Evolutionary conservation across 306 rosid genomes (phyloP), one percentile per base, ranked within the genome.

Genomic region (Albizia julibrissin): DNA sequence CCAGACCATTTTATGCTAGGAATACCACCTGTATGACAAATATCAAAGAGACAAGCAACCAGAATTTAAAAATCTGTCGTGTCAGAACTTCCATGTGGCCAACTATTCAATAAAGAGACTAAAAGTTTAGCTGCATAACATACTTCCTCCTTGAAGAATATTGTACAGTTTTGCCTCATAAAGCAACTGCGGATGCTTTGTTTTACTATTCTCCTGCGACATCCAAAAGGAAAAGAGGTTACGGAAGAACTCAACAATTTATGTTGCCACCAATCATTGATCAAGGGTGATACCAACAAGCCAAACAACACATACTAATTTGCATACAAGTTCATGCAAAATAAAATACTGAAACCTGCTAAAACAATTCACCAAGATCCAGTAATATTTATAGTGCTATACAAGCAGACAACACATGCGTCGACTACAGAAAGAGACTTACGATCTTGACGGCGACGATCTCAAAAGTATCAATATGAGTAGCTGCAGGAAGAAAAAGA

Each of bases 131-230:
- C 22, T 69, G 77, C 16, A 76, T 34, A 74, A 14, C 4, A 74
- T 93, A 95, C 99, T 93, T 92, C 99, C 99, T 91, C 98, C 98
- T 83, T 91, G 98, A 76, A 95, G 98, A 59, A 88, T 92, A 75
- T 87, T 88, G 80, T 95, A 95, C 31, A 95, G 85, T 84, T 95
- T 95, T 31, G 99, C 99, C 87, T 95, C 99, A 24, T 92, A 95
- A 66, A 95, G 93, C 79, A 93, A 79, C 34, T 95, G 99, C 0
- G 99, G 97, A 85, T 95, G 99, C 89, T 95, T 95, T 31, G 99
- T 95, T 86, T 93, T 90, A 49, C 87, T 85, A 73, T 91, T 95
- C 86, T 95, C 98, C 99, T 93, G 93, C 89, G 75, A 80, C 24
- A 87, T 19, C 33, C 26, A 31, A 75, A 78, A 66, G 18, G 83